These are phyloP conservation scores for Laburnicola sp. DNA, from an alignment of 2,329 filamentous ascomycete species.

Conservation along the genomic window DNA sequence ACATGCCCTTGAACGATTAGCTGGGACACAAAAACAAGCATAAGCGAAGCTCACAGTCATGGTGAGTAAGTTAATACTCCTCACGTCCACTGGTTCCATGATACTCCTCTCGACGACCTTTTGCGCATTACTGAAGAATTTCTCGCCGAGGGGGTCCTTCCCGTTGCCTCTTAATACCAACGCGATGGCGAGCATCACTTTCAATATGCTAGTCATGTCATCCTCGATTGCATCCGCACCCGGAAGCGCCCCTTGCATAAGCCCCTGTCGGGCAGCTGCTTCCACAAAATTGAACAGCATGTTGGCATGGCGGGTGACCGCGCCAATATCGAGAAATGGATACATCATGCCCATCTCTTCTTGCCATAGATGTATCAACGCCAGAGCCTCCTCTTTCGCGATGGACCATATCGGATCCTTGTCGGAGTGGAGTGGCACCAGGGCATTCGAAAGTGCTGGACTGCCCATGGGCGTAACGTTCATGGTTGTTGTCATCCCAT, in stretches of 20 bases:
- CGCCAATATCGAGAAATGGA: slow-evolving; percentile 76
- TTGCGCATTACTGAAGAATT: slow-evolving; percentile 76
- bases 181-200: slow-evolving; percentile 79
- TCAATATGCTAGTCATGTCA: slow-evolving; percentile 71
- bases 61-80: slow-evolving; percentile 61
- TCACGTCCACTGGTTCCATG: slow-evolving; percentile 60
- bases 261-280: slow-evolving; percentile 61
- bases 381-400: slow-evolving; percentile 75
- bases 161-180: slow-evolving; percentile 78
- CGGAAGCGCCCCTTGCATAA: slow-evolving; percentile 58
- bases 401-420: slow-evolving; percentile 82
- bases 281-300: slow-evolving; percentile 74
- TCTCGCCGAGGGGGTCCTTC: slow-evolving; percentile 71
- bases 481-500: slow-evolving; percentile 56
- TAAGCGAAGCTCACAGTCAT: slow-evolving; percentile 53
- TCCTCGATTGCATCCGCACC: slow-evolving; percentile 64
- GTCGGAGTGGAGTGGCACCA: slow-evolving; percentile 46
- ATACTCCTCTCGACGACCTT: slow-evolving; percentile 67
- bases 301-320: slow-evolving; percentile 70
- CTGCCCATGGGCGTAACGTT: slow-evolving; percentile 57
- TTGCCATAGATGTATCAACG: slow-evolving; percentile 77
- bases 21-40: background rate
- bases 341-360: slow-evolving; percentile 95
- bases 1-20: slow-evolving; percentile 61
- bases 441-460: slow-evolving; percentile 36